phyloP scores from a whole-genome alignment of 164 flowering plant genomes.

The Berberis vulgaris region DNA sequence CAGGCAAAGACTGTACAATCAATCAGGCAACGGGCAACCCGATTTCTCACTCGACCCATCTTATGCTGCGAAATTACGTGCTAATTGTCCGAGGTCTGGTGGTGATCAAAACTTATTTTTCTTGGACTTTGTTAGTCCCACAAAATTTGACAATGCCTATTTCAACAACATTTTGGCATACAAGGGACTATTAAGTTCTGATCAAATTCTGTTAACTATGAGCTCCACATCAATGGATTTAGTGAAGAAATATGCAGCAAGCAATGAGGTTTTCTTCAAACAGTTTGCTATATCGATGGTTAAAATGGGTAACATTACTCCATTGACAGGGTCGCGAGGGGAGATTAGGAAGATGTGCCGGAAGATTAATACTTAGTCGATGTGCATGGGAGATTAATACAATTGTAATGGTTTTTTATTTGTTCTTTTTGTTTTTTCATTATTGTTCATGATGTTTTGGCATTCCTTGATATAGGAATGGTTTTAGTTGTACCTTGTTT shows the following conservation, averaged over 20 bases:
- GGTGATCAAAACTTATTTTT: slow-evolving; percentile 80
- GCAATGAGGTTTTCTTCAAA: slow-evolving; percentile 52
- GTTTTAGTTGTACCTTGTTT: no score
- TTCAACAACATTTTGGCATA: slow-evolving; percentile 66
- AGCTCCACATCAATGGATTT: slow-evolving; percentile 36
- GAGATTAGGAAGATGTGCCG: slow-evolving; percentile 88
- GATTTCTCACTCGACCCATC: slow-evolving; percentile 49
- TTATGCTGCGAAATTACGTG: slow-evolving; percentile 52
- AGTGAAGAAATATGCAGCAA: slow-evolving; percentile 65
- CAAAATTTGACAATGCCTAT: slow-evolving; percentile 73
- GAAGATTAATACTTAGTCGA: slow-evolving; percentile 13
- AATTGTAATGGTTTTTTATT: not conserved
- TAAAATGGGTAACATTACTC: slow-evolving; percentile 86
- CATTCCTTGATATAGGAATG: no score
- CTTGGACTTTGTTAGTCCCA: slow-evolving; percentile 60
- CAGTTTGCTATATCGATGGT: slow-evolving; percentile 87
- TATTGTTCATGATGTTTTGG: no score
- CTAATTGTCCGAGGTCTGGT: slow-evolving; percentile 73
- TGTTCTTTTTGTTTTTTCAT: not conserved
- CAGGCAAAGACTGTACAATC: slow-evolving; percentile 96
- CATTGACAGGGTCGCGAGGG: slow-evolving; percentile 67
- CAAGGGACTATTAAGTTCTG: slow-evolving; percentile 77
- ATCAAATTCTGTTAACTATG: slow-evolving; percentile 61
- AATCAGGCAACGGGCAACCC: slow-evolving; percentile 66
- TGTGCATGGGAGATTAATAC: not conserved